Base-by-base conservation (phyloP, 306 rosid species). In the Dalbergia oliveri region DNA sequence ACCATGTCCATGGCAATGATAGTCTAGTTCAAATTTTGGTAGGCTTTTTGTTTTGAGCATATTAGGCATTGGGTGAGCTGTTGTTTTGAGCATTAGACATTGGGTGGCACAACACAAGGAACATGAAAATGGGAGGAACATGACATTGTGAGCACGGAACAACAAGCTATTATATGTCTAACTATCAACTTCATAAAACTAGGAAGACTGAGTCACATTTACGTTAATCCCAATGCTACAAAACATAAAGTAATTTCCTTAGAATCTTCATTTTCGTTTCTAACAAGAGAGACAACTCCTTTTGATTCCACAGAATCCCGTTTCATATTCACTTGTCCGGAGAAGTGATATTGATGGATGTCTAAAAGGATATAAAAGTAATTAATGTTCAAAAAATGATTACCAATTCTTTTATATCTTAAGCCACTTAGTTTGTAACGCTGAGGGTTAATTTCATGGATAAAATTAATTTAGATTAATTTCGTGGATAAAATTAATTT, bases 81-180 rank as follows among this genome's bases (percentile, higher is more conserved):
- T 45, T 44, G 50, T 44, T 44, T 59, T 45, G 50, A 18, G 35
- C 11, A 13, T 4, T 8, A 26, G 2, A 11, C 63, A 47, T 76
- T 49, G 66, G 80, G 18, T 76, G 76, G 70, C 82, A 79, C 54
- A 69, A 58, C 31, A 26, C 31, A 26, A 26, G n/a, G 60, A 57
- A 8, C 62, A 64, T 35, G 80, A 51, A 75, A 63, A 8, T 76
- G 50, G 21, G 9, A 64, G 31, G 31, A 2, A 26, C 31, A 26
- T 26, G 31, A 49, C 62, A 39, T 4, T 39, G 47, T 60, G 21
- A 74, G 61, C 31, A 43, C n/a, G 44, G 2, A 1, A 2, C 68
- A 73, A 8, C 60, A n/a, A 6, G 4, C 23, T 16, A 33, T 1
- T 11, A 3, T 60, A 4, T 60, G 1, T 11, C 53, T 47, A 43